phyloP scores from a whole-genome alignment of 176 grass and related monocot species.

The Phoenix dactylifera region DNA sequence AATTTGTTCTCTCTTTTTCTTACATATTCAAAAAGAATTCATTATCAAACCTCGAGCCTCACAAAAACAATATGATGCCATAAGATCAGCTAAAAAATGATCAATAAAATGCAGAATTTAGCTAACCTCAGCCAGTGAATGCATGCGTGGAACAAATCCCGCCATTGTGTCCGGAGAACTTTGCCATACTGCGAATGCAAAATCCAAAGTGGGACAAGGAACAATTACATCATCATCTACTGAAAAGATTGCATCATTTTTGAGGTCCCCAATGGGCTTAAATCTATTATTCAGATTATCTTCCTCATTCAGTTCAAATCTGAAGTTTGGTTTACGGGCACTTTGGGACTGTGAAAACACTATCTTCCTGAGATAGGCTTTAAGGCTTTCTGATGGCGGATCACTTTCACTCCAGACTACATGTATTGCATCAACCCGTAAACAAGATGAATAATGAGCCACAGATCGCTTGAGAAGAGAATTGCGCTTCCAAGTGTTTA shows the following conservation, averaged over 20 bases:
- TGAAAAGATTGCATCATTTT: conserved; percentile 66
- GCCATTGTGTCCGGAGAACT: conserved; percentile 60
- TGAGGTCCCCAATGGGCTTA: conserved; percentile 49
- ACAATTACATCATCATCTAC: conserved; percentile 89
- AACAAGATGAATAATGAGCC: conserved; percentile 17
- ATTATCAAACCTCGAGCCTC: too few relatives aligned
- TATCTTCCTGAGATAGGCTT: conserved; percentile 1
- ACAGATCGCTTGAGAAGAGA: conserved; percentile 23
- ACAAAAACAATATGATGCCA: too few relatives aligned
- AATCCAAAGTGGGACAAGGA: conserved; percentile 59
- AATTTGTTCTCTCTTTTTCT: too few relatives aligned
- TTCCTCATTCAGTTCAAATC: conserved; percentile 12
- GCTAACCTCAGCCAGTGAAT: neutral
- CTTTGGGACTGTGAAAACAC: conserved; percentile 2
- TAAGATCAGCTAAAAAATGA: too few relatives aligned
- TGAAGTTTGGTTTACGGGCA: neutral
- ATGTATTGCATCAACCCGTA: conserved; percentile 14
- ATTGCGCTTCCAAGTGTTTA: conserved; percentile 20
- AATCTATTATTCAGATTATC: conserved; percentile 74
- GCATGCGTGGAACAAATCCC: conserved; percentile 58
- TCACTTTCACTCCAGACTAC: conserved; percentile 12
- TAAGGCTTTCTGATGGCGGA: conserved; percentile 9
- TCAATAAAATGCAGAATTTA: too few relatives aligned
- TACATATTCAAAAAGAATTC: too few relatives aligned
- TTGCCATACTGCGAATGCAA: conserved; percentile 64